Base-by-base conservation (phyloP, 1,284 basidiomycete genomes). In the Cryptococcus sp. region DNA sequence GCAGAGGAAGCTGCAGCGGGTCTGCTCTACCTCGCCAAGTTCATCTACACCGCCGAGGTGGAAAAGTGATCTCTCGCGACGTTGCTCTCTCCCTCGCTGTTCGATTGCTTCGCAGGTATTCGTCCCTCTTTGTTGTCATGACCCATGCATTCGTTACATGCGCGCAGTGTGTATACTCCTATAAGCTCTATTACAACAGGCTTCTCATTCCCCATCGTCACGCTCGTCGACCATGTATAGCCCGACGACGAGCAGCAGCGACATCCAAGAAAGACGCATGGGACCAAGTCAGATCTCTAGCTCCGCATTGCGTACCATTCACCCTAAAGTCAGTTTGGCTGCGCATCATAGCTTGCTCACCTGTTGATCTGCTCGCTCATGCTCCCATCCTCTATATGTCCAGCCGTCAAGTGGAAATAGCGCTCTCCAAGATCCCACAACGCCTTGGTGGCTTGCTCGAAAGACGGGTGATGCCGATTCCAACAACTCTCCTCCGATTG, bases 1-100 rank as follows among this genome's bases (percentile, higher is more conserved):
- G 87, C 85, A 1, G 84, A 86, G 65, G 87, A 91, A 71, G 82
- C 82, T 5, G 75, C 76, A 4, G 78, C 76, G 18, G 81, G 87
- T 68, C 61, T 89, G 32, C 68, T 77, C 19, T 86, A 84, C 57
- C 71, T 91, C 4, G 81, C 82, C 1, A 73, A 76, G 37, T 90
- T 88, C 65, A 82, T 89, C 51, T 75, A 68, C 42, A 62, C 62
- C 33, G 51, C 57, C 2, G 69, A 72, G 54, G 57, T 69, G 26
- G 59, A 25, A 21, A 31, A 31, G 28, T 31, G 28, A 31, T 31
- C 21, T 21, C 19, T 38, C 18, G 34, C 16, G 16, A 6, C 34
- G 34, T 16, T 14, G 34, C 31, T 32, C 16, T 19, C 16, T n/a
- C 34, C 5, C 31, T 16, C 9, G 31, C 31, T 9, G 21, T 10